Conservation (phyloP, 306 rosid genomes). For the Carpinus viminea region DNA sequence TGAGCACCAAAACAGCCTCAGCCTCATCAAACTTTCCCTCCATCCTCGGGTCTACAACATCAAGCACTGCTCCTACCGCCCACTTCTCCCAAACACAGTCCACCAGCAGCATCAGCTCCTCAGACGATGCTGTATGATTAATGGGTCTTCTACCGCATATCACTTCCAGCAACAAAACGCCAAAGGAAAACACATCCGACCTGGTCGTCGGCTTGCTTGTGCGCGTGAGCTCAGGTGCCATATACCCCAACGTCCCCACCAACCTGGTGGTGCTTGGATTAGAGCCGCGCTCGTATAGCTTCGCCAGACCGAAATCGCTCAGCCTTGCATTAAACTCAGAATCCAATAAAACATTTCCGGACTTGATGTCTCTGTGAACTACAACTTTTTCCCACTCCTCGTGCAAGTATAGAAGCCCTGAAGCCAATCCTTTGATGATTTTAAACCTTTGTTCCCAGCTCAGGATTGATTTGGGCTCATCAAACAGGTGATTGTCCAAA, state of each 20-base stretch:
- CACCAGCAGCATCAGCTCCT: constrained; percentile 46
- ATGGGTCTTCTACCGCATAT: constrained; percentile 62
- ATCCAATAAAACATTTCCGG: constrained; percentile 39
- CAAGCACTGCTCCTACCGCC: constrained; percentile 37
- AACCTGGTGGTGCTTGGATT: constrained; percentile 50
- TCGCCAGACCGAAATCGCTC: constrained; percentile 41
- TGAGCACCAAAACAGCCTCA: constrained; percentile 47
- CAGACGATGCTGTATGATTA: constrained; percentile 52
- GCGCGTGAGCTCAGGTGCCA: constrained; percentile 60
- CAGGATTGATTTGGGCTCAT: constrained; percentile 24
- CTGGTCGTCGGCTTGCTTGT: constrained; percentile 53
- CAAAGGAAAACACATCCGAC: constrained; percentile 62
- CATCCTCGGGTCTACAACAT: constrained; percentile 41
- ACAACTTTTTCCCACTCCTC: constrained; percentile 42
- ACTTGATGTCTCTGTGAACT: constrained; percentile 38
- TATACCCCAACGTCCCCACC: constrained; percentile 60
- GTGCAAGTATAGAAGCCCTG: constrained; percentile 38
- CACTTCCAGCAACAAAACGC: constrained; percentile 55
- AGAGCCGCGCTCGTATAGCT: constrained; percentile 34
- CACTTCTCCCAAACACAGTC: constrained; percentile 66
- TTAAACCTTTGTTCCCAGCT: constrained; percentile 35
- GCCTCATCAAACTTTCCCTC: constrained; percentile 40
- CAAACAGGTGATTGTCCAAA: constrained; percentile 36
- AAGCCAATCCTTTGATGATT: constrained; percentile 35
- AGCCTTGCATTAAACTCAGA: constrained; percentile 29